Evolutionary conservation across 1,284 basidiomycete species (phyloP), one percentile per base, ranked within the genome.

Genomic region (Cystobasidiaceae sp.): DNA sequence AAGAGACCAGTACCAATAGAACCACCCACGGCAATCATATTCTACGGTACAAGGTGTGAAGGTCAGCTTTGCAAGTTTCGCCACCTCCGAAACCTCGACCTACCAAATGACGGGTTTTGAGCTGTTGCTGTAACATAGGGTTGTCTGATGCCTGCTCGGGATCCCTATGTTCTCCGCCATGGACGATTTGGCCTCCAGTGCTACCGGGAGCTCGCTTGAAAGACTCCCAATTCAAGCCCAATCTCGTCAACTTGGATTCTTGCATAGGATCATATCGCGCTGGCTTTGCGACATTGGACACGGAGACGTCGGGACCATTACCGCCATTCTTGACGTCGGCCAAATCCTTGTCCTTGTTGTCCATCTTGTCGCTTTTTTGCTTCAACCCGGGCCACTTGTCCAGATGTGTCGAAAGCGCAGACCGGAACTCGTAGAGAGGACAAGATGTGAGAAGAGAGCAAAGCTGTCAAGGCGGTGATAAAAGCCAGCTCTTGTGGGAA

Each of bases 1-100:
- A 80, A 80, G 0, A 80, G 73, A 69, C 70, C 81, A 25, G 80
- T 81, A 37, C 80, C 81, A 68, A 81, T 81, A 25, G 77, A 77
- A 19, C 80, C 80, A 21, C 81, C 81, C 32, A 82, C 76, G 0
- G 81, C 81, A 55, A 83, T 56, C 54, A 56, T 56, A 19, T 56
- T 56, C 54, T 56, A n/a, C n/a, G 66, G 7, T 2, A 56, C n/a
- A n/a, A n/a, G n/a, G n/a, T 9, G 19, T 33, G 13, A 44, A 17
- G 23, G 32, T n/a, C 9, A n/a, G 28, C 15, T 41, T 19, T 39
- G 44, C 13, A 21, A 49, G 54, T 23, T 58, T 21, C 2, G 30
- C 27, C 19, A 39, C 9, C 17, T 13, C 15, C 51, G 3, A 43
- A n/a, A 32, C 7, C 9, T 23, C 37, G 28, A 21, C 49, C 23